Evolutionary conservation across 495 filamentous ascomycete genomes (phyloP), one percentile per base, ranked within the genome.

Genomic region (Talaromyces thailandensis): DNA sequence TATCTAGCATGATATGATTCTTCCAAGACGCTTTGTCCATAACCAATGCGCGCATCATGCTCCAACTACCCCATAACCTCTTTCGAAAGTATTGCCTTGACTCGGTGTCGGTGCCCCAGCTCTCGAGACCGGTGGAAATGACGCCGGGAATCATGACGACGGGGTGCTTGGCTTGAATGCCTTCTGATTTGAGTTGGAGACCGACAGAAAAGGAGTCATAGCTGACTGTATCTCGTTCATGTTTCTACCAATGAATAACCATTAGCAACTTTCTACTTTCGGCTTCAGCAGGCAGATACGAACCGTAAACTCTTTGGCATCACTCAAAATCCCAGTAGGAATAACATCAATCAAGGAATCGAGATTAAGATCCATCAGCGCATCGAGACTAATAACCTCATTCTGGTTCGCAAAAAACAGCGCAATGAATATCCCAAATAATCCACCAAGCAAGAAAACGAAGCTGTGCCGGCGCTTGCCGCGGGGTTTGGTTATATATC

Each of bases 61-160:
- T 93, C 94, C 94, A 98, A 67, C 90, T 95, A 26, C 94, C 94
- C 94, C 94, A 98, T 58, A 98, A 74, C 63, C 94, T 77, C 71
- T 93, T 93, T 58, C 94, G 83, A 72, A 98, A 98, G 71, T 97
- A 98, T 58, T 87, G 91, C 7, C 90, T 82, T 18, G 92, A 96
- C 37, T 74, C 73, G 65, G 87, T 85, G 12, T 86, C 86, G 0
- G 93, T 97, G 21, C 95, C 92, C 94, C 94, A 98, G 64, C 89
- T 94, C 75, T 98, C 94, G 6, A 98, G 79, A 6, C 95, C 95
- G 0, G 94, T 98, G 2, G 94, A 98, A 64, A 98, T 98, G 7
- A 98, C 95, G 0, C 94, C 94, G 8, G 94, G 94, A 50, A 98
- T 86, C 93, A 98, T 96, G 65, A 98, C 87, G 52, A 98, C 88